Base-by-base conservation (phyloP, 768 basidiomycete species). In the Psilocybe cubensis region DNA sequence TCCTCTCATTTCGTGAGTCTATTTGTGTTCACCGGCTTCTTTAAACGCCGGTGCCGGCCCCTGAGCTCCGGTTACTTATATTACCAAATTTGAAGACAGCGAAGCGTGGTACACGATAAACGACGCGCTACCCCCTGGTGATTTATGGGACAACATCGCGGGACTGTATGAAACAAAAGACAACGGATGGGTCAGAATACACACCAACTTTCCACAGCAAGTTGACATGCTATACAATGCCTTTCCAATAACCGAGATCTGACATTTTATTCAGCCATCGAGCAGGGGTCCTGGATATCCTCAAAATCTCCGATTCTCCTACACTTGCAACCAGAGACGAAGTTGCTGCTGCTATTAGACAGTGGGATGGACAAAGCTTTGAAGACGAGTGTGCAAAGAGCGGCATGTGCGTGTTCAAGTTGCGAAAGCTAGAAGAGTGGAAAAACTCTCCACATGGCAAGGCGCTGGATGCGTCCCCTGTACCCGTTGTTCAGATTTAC, bases 141-240 rank as follows among this genome's bases (percentile, higher is more conserved):
- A 56, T 6, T 4, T 76, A 4, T 85, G 80, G 75, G 84, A 86
- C 53, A 63, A 63, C 6, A 73, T 86, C 11, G 81, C 80, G 1
- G 86, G 84, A 0, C 49, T 83, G 0, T 87, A 86, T 62, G 63
- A 69, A 33, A 85, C 85, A n/a, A 80, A 77, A 56, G 79, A 83
- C 56, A 61, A 66, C 24, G 69, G 76, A 42, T 81, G 71, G 60
- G 79, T 87, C 14, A 75, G 85, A 25, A 77, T 85, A 10, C 86
- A 87, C 58, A 85, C 85, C 18, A 87, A 87, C 54, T 87, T 87
- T 64, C 82, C 85, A 33, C 86, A 87, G 85, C 84, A 74, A 67
- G 66, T 38, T 3, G 31, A 14, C 3, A n/a, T n/a, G n/a, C n/a
- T n/a, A 52, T 33, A 25, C 8, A 23, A 3, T 17, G 24, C 52